Conservation (phyloP, 768 basidiomycete species). For the Phallus indusiatus region DNA sequence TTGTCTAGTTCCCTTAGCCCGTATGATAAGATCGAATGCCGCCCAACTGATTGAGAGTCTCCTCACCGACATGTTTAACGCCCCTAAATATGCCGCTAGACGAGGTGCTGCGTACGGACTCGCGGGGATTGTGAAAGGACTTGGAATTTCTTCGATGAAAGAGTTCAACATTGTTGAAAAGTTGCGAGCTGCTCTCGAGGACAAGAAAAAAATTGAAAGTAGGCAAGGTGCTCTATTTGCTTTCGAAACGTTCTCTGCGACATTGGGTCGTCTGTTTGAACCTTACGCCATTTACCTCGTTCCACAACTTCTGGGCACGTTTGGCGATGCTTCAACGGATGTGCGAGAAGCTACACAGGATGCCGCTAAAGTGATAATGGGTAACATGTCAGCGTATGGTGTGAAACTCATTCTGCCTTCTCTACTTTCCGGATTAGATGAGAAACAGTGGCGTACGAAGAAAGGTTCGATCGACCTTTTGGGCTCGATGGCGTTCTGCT, state of each 20-base stretch:
- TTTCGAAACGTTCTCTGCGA: conserved; percentile 82
- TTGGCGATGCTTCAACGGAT: conserved; percentile 79
- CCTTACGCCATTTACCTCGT: conserved; percentile 83
- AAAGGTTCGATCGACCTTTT: conserved; percentile 94
- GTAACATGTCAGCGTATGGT: conserved; percentile 86
- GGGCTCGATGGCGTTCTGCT: conserved; percentile 98
- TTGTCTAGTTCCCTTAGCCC: conserved; percentile 82
- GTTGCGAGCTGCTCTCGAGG: conserved; percentile 67
- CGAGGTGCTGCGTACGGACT: conserved; percentile 97
- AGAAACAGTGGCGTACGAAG: conserved; percentile 98
- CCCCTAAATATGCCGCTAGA: conserved; percentile 83
- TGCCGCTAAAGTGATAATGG: conserved; percentile 90
- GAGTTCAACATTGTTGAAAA: conserved; percentile 70
- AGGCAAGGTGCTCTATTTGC: conserved; percentile 94
- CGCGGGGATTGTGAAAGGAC: conserved; percentile 87
- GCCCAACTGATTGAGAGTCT: conserved; percentile 64
- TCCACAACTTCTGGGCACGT: conserved; percentile 71
- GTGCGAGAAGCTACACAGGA: conserved; percentile 93
- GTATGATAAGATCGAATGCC: conserved; percentile 49
- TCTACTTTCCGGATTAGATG: conserved; percentile 82
- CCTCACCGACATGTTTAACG: conserved; percentile 65
- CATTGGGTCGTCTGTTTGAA: conserved; percentile 85
- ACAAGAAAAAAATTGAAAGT: conserved; percentile 77
- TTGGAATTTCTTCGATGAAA: conserved; percentile 78
- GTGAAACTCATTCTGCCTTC: conserved; percentile 92